Evolutionary conservation across 495 filamentous ascomycete genomes (phyloP).

Genomic region (Astrothelium macrocarpum): DNA sequence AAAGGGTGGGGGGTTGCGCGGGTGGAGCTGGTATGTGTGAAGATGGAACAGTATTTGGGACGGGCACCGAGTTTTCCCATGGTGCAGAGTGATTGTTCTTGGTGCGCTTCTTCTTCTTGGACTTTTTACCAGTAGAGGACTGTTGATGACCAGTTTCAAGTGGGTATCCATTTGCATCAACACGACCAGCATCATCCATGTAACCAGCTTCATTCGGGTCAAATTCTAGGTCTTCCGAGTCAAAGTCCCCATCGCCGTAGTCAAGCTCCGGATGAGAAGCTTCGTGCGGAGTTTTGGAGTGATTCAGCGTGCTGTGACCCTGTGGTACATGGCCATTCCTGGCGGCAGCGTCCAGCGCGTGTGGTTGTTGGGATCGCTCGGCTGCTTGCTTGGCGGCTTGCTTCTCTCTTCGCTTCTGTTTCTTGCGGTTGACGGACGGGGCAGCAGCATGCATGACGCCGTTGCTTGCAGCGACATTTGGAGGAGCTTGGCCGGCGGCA

Average conservation of each 20-base stretch:
- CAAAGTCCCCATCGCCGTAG: constrained; percentile 16
- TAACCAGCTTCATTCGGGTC: constrained; percentile 34
- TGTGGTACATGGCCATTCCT: constrained; percentile 20
- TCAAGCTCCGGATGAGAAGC: constrained; percentile 9
- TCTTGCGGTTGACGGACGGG: constrained; percentile 68
- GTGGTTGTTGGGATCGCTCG: constrained; percentile 35
- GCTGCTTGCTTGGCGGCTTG: constrained; percentile 57
- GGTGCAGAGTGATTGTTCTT: background rate
- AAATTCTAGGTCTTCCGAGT: constrained; percentile 21
- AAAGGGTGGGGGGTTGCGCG: constrained; percentile 16
- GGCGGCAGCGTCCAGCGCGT: constrained; percentile 15
- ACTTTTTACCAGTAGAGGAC: constrained; percentile 23
- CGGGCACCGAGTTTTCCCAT: constrained; percentile 11
- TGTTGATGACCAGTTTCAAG: background rate
- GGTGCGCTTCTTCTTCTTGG: constrained; percentile 41
- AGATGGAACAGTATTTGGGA: constrained; percentile 34
- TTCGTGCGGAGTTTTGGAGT: constrained; percentile 7
- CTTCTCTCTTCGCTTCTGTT: constrained; percentile 59
- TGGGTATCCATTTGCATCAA: background rate
- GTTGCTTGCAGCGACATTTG: constrained; percentile 16
- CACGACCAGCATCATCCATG: constrained; percentile 28
- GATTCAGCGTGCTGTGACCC: constrained; percentile 7
- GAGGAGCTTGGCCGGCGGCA: background rate
- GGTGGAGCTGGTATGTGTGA: constrained; percentile 28
- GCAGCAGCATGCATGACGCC: constrained; percentile 13